phyloP scores from a whole-genome alignment of 2,329 filamentous ascomycete genomes.

The Paraconiothyrium brasiliense region DNA sequence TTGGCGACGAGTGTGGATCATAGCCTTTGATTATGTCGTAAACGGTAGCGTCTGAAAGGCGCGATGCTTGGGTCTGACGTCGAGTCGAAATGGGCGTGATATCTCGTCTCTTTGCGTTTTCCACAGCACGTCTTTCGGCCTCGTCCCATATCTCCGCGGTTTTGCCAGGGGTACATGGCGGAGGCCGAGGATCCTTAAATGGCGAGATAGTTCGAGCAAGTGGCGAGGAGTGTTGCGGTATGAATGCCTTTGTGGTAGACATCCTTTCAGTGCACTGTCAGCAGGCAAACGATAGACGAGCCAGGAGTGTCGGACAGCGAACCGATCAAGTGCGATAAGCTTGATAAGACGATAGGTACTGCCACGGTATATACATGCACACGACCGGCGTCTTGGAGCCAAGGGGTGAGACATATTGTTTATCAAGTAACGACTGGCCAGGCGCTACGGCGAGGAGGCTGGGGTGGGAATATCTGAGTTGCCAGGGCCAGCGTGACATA shows the following conservation, averaged over 20 bases:
- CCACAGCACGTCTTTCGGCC: conserved; percentile 43
- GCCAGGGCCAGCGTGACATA: conserved; percentile 42
- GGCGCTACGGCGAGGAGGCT: conserved; percentile 29
- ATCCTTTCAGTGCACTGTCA: conserved; percentile 18
- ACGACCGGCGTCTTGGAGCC: conserved; percentile 33
- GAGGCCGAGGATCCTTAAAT: conserved; percentile 39
- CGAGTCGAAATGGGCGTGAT: conserved; percentile 11
- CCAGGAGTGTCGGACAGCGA: conserved; percentile 27
- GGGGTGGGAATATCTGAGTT: conserved; percentile 33
- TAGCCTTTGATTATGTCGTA: conserved; percentile 31
- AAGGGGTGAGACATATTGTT: conserved; percentile 48
- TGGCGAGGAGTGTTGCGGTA: conserved; percentile 33
- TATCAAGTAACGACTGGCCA: conserved; percentile 33
- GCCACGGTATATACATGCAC: conserved; percentile 46
- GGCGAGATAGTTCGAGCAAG: conserved; percentile 36
- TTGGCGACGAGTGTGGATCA: conserved; percentile 21
- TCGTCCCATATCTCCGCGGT: conserved; percentile 48
- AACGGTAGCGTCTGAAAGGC: conserved; percentile 29
- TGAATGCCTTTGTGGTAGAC: conserved; percentile 27
- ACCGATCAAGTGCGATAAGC: conserved; percentile 32
- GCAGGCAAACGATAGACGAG: conserved; percentile 18
- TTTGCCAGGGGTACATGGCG: conserved; percentile 36
- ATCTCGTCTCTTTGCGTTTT: conserved; percentile 43
- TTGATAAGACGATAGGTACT: conserved; percentile 39
- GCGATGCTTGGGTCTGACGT: conserved; percentile 25